A percentile compares a stretch with the other conserved stretches of the same genome.
These are phyloP conservation scores for Fraxinus excelsior DNA, from an alignment of 257 asterid genomes.

Conservation along the genomic window DNA sequence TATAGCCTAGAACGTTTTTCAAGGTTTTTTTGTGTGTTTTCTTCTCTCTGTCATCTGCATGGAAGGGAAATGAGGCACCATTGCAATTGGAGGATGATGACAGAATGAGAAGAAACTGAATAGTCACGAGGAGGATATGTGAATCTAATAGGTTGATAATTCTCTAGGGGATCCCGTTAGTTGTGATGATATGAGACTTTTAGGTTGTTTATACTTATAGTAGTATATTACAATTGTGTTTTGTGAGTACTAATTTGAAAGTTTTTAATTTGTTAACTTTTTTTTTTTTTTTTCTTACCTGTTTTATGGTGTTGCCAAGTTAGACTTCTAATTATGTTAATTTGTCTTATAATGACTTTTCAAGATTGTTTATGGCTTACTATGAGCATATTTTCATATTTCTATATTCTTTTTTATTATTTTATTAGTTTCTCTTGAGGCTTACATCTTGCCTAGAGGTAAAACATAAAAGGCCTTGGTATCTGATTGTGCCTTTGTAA, in stretches of 20 bases:
- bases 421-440: neutral
- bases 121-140: neutral
- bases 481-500: neutral
- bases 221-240: neutral
- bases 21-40: neutral
- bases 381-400: neutral
- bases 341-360: neutral
- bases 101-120: neutral
- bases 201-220: neutral
- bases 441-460: neutral
- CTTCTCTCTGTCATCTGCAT: no score
- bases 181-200: neutral
- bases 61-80: no score
- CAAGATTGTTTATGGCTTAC: neutral
- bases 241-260: neutral
- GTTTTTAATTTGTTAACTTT: neutral
- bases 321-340: neutral
- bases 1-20: neutral
- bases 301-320: neutral
- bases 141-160: neutral
- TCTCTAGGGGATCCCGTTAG: neutral
- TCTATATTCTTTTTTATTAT: neutral
- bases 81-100: neutral
- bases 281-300: neutral
- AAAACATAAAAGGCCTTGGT: neutral